Conservation (phyloP, 208 protist species). For the Trypanosoma boissoni region DNA sequence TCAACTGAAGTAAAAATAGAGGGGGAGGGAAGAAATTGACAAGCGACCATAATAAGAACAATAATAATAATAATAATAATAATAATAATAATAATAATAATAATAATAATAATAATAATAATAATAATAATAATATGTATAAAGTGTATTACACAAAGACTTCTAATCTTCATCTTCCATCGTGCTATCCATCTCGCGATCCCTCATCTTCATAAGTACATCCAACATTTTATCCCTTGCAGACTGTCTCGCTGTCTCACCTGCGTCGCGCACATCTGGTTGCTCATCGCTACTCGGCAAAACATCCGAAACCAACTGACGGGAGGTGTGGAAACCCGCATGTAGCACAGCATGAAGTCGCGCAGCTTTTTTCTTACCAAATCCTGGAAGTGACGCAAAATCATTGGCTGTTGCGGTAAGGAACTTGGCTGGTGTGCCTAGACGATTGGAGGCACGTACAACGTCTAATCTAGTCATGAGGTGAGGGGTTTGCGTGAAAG, state of each 20-base stretch:
- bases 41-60: no score
- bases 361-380: constrained; percentile 49
- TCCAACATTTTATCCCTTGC: constrained; percentile 35
- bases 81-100: no score
- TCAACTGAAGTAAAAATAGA: no score
- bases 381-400: constrained; percentile 39
- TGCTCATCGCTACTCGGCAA: constrained; percentile 9
- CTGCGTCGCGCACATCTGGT: not conserved
- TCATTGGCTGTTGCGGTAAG: constrained; percentile 33
- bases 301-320: constrained; percentile 35
- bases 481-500: constrained; percentile 72
- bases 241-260: not conserved
- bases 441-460: constrained; percentile 53
- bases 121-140: no score
- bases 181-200: constrained; percentile 38
- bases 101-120: no score
- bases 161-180: not conserved
- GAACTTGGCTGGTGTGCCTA: constrained; percentile 52
- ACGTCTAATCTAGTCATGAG: constrained; percentile 61
- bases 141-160: not conserved
- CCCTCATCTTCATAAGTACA: constrained; percentile 19
- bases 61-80: no score
- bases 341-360: constrained; percentile 58
- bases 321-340: constrained; percentile 45
- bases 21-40: no score